phyloP scores from a whole-genome alignment of 495 filamentous ascomycete genomes.

The Neurospora pannonica region DNA sequence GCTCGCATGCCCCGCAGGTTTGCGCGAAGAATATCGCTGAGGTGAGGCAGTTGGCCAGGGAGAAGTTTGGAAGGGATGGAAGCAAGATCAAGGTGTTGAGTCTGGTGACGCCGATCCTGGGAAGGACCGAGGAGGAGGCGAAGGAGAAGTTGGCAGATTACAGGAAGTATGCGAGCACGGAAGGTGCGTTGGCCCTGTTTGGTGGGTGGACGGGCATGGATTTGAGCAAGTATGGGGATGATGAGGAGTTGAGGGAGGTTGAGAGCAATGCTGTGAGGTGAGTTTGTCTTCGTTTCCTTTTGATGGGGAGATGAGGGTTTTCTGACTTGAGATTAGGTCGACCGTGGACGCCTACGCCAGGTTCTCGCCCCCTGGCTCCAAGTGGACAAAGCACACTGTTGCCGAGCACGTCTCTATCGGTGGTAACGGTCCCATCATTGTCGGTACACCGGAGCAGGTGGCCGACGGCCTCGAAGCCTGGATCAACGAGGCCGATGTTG shows the following conservation, averaged over 20 bases:
- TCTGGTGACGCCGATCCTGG: constrained; percentile 38
- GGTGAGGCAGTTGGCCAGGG: constrained; percentile 34
- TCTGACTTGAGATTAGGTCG: constrained; percentile 13
- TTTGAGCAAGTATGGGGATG: constrained; percentile 40
- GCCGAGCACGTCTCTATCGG: constrained; percentile 51
- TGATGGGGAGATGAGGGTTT: neutral
- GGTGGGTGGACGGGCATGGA: constrained; percentile 57
- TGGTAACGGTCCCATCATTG: constrained; percentile 41
- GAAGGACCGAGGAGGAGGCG: constrained; percentile 45
- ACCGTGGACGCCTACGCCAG: constrained; percentile 32
- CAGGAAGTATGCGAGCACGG: constrained; percentile 42
- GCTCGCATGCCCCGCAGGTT: constrained; percentile 36
- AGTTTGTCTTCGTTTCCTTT: constrained; percentile 5
- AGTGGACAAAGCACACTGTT: constrained; percentile 56
- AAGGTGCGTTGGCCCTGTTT: constrained; percentile 50
- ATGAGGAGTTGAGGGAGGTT: constrained; percentile 49
- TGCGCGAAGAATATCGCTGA: constrained; percentile 40
- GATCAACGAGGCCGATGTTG: constrained; percentile 36
- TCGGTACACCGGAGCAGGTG: constrained; percentile 37
- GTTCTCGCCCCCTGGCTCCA: constrained; percentile 31
- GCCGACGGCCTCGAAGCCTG: constrained; percentile 43
- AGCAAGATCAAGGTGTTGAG: constrained; percentile 45
- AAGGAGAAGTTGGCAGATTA: constrained; percentile 40
- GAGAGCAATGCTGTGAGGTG: constrained; percentile 55
- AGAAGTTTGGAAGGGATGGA: constrained; percentile 38